These are phyloP conservation scores for Conticribra guillardii DNA, from an alignment of 108 stramenopile species.

Conservation along the genomic window DNA sequence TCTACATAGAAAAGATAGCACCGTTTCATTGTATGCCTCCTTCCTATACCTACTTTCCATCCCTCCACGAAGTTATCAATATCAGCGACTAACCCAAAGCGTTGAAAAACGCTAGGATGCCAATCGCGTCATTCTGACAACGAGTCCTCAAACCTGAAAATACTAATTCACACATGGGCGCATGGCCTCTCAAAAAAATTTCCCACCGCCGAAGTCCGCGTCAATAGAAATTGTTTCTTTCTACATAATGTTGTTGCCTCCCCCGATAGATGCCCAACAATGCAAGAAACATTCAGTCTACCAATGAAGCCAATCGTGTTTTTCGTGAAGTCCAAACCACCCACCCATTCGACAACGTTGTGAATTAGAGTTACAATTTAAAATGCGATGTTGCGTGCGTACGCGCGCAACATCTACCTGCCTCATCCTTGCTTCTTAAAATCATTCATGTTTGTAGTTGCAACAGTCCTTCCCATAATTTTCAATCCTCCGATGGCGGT, in stretches of 20 bases:
- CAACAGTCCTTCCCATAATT: conserved; percentile 73
- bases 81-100: conserved; percentile 7
- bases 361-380: too few relatives aligned
- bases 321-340: too few relatives aligned
- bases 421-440: conserved; percentile 84
- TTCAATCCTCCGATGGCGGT: conserved; percentile 76
- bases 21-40: not conserved
- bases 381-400: too few relatives aligned
- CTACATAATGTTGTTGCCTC: too few relatives aligned
- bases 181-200: not conserved
- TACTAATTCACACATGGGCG: not conserved
- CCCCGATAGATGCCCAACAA: too few relatives aligned
- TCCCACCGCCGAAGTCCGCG: too few relatives aligned
- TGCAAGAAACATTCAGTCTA: not conserved
- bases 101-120: not conserved
- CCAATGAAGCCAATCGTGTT: too few relatives aligned
- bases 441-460: conserved; percentile 82
- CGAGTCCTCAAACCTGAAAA: not conserved
- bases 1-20: too few relatives aligned
- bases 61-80: conserved; percentile 3
- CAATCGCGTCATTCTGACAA: conserved; percentile 35
- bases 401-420: conserved; percentile 47
- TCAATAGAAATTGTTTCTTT: too few relatives aligned
- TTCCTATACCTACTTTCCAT: not conserved
- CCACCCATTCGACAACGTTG: too few relatives aligned